Conservation (phyloP, 208 protist species). For the Balamuthia mandrillaris region DNA sequence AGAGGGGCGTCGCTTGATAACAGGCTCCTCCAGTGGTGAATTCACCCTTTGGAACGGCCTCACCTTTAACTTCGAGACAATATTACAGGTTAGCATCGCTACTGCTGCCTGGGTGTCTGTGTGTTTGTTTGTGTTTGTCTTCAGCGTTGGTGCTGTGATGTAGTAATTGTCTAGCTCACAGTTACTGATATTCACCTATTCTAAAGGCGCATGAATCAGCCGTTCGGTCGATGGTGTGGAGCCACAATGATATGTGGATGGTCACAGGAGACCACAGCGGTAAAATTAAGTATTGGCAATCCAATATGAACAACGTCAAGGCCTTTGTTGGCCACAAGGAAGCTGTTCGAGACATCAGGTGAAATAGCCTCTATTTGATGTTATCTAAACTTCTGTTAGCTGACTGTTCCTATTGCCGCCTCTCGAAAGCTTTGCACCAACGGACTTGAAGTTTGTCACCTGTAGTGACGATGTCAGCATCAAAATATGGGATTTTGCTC, state of each 20-base stretch:
- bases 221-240: slow-evolving; percentile 80
- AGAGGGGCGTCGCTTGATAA: not conserved
- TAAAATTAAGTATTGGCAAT: slow-evolving; percentile 82
- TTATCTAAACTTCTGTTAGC: not conserved
- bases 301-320: slow-evolving; percentile 82
- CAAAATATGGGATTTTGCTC: slow-evolving; percentile 72
- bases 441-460: slow-evolving; percentile 76
- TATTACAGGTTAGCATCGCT: too few relatives aligned
- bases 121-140: not conserved
- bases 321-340: slow-evolving; percentile 67
- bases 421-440: slow-evolving; percentile 66
- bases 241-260: slow-evolving; percentile 77
- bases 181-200: not conserved
- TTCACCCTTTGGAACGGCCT: slow-evolving; percentile 90
- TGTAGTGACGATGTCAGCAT: slow-evolving; percentile 75
- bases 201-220: slow-evolving; percentile 73
- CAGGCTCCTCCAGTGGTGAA: slow-evolving; percentile 68
- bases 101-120: not conserved
- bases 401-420: too few relatives aligned
- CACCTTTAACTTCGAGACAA: slow-evolving; percentile 88
- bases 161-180: too few relatives aligned
- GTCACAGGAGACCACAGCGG: slow-evolving; percentile 76
- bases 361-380: not conserved
- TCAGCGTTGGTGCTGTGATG: not conserved
- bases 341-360: slow-evolving; percentile 53